Evolutionary conservation across 371 early-diverging fungal genomes (phyloP).

Genomic region (Actinomucor elegans): DNA sequence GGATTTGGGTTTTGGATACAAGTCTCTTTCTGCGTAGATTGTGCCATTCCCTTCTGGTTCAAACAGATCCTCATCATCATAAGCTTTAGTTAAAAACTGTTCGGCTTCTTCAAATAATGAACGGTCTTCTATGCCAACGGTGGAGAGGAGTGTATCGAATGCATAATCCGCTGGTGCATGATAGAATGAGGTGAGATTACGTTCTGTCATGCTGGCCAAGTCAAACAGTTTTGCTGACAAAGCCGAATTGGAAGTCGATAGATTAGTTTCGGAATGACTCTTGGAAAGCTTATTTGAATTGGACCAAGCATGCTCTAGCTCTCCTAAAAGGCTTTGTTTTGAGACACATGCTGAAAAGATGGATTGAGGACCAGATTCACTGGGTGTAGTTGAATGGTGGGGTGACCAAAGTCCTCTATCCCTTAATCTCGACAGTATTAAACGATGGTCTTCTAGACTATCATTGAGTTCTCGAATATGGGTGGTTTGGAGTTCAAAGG

Average conservation of each 20-base stretch:
- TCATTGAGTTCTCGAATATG: conserved; percentile 32
- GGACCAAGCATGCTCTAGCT: conserved; percentile 21
- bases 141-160: conserved; percentile 20
- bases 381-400: conserved; percentile 1
- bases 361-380: conserved; percentile 1
- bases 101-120: conserved; percentile 24
- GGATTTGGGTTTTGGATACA: conserved; percentile 19
- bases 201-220: conserved; percentile 29
- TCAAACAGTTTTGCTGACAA: conserved; percentile 12
- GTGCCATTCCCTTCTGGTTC: conserved; percentile 9
- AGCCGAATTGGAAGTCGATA: too few relatives aligned
- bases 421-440: conserved; percentile 11
- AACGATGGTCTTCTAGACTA: conserved; percentile 41
- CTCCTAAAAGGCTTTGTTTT: conserved; percentile 17
- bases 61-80: conserved; percentile 14
- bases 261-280: not conserved
- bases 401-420: conserved; percentile 19
- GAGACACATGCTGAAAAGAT: not conserved
- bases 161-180: conserved; percentile 35
- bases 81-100: not conserved
- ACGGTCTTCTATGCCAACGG: conserved; percentile 24
- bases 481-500: conserved; percentile 21
- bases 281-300: not conserved
- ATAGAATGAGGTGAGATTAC: conserved; percentile 31
- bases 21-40: conserved; percentile 14